Evolutionary conservation across 192 early-diverging fungal species (phyloP), one percentile per base, ranked within the genome.

Genomic region (Coemansia sp.): DNA sequence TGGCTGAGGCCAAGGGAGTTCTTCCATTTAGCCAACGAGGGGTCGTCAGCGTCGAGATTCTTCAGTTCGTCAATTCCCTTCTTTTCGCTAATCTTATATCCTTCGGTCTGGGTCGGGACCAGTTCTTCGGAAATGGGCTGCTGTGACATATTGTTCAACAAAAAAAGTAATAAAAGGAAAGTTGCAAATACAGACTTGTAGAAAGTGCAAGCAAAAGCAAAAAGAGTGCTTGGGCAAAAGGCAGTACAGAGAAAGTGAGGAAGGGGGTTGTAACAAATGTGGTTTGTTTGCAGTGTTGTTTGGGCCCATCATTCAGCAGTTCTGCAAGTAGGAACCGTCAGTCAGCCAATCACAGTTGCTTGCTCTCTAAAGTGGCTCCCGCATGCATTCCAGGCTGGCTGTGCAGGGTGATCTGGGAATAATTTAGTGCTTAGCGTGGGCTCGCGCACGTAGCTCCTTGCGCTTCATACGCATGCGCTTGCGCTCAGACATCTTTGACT

Each of bases 11-110:
- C 97, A 49, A 99, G 87, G 19, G 92, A 93, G 62, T 88, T 89
- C 85, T 99, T 99, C 97, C 97, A 99, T 80, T 94, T 95, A 57
- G 85, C 81, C 28, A 99, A 85, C n/a, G 94, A 93, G 74, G 94
- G 93, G 82, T 97, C 96, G 61, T 84, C 74, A 55, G 93, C 88
- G 68, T 97, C 97, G 54, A 98, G 85, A 31, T 85, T 69, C 60
- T 91, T 76, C 69, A 93, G 89, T 75, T 98, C 94, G 19, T 84
- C 81, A 8, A 93, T 67, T 9, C 90, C 88, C 86, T 97, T 98
- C 85, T 96, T 98, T 64, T 90, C 88, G 27, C 93, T 89, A 49
- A 88, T 87, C 82, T 91, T 95, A 86, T 96, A 98, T 38, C 93
- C 93, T 56, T 88, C 82, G 57, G 91, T 93, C 65, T 80, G 64